Evolutionary conservation across 2,329 filamentous ascomycete species (phyloP), one percentile per base, ranked within the genome.

Genomic region (Aspergillus tubingensis): DNA sequence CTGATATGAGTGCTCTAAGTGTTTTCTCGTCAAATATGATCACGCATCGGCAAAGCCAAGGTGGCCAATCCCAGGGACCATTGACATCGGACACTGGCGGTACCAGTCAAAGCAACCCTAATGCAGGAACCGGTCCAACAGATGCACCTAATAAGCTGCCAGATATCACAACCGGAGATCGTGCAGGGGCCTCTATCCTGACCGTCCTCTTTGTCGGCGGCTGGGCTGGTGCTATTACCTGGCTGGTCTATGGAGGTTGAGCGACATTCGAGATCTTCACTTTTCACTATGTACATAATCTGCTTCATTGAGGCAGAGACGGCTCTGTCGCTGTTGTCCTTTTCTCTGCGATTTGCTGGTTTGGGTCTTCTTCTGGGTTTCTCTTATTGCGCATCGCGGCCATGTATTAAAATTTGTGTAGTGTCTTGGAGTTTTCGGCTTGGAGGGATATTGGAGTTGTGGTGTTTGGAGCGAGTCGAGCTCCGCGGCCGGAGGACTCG

Each of bases 21-120:
- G 68, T 76, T n/a, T 66, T 77, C 10, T 68, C 74, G 19, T 72
- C 72, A 13, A 62, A 65, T 5, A 60, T 77, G 62, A 63, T 75
- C 3, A 62, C 64, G 1, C 68, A 72, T 61, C 67, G 66, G 55
- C 50, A 53, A n/a, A 15, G 74, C 3, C 52, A 62, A 27, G 79
- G 78, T 2, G 32, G 32, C 11, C 32, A 36, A 21, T 44, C n/a
- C 4, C 53, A 55, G 23, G 53, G 39, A 8, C 80, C 80, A 1
- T 69, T 78, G 48, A 81, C 78, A 1, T 73, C 80, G 25, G 67
- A 76, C 3, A 85, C 76, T 1, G 88, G 88, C 54, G 88, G 88
- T 23, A 89, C 81, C 4, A 86, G 83, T 66, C 73, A 76, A 55
- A 81, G 79, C 27, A 72, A 82, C 62, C 76, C 80, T 7, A 73